Percentiles rank a stretch among this genome's conserved stretches.
Conservation (phyloP, 495 filamentous ascomycete species). For the Usnea hakonensis region DNA sequence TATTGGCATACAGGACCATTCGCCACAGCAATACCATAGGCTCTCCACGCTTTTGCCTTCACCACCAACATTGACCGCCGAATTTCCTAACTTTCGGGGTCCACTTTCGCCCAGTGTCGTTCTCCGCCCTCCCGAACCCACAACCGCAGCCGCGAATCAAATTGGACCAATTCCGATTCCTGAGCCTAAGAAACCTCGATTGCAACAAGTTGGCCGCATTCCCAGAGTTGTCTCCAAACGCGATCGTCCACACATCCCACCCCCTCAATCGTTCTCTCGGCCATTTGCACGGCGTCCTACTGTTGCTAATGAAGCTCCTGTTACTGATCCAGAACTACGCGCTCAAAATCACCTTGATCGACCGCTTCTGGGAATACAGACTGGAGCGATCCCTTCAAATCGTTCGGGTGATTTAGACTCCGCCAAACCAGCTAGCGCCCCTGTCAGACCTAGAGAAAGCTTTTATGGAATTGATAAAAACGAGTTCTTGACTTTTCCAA, state of each 20-base stretch:
- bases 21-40: slow-evolving; percentile 32
- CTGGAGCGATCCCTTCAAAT: slow-evolving; percentile 21
- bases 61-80: slow-evolving; percentile 41
- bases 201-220: slow-evolving; percentile 84
- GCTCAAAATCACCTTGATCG: slow-evolving; percentile 20
- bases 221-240: slow-evolving; percentile 71
- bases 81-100: slow-evolving; percentile 33
- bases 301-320: slow-evolving; percentile 25
- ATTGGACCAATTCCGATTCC: slow-evolving; percentile 20
- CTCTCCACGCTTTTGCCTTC: slow-evolving; percentile 50
- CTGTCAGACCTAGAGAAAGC: slow-evolving; percentile 26
- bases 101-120: neutral
- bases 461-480: slow-evolving; percentile 27
- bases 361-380: slow-evolving; percentile 27
- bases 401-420: slow-evolving; percentile 27
- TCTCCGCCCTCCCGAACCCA: slow-evolving; percentile 9
- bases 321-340: slow-evolving; percentile 17
- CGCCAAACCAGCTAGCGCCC: slow-evolving; percentile 36
- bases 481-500: slow-evolving; percentile 68
- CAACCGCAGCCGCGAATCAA: slow-evolving; percentile 15
- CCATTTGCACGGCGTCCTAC: slow-evolving; percentile 51
- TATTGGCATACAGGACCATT: slow-evolving; percentile 9
- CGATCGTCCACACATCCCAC: slow-evolving; percentile 59
- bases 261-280: slow-evolving; percentile 77
- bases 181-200: slow-evolving; percentile 32